Evolutionary conservation across 768 basidiomycete genomes (phyloP).

Genomic region (Auriculariales sp.): DNA sequence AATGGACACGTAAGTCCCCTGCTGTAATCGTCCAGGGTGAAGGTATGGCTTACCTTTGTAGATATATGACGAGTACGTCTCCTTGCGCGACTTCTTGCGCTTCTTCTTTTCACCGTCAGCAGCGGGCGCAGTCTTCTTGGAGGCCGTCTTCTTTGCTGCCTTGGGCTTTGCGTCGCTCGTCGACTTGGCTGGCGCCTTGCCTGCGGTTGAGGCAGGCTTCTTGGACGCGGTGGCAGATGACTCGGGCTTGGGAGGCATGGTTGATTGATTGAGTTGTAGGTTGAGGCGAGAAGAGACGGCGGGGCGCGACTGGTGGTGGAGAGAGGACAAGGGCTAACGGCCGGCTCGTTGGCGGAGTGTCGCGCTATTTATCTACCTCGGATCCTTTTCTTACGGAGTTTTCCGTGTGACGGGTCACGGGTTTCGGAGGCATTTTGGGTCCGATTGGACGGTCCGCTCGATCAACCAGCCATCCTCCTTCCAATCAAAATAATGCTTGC

Average conservation of each 20-base stretch:
- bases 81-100: conserved; percentile 76
- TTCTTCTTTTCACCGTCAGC: conserved; percentile 68
- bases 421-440: too few species aligned
- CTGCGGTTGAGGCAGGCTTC: conserved; percentile 29
- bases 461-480: too few species aligned
- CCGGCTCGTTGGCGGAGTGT: too few species aligned
- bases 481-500: too few species aligned
- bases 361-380: too few species aligned
- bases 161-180: conserved; percentile 31
- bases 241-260: conserved; percentile 24
- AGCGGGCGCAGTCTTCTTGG: conserved; percentile 30
- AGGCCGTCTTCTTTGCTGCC: conserved; percentile 42
- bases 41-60: conserved; percentile 54
- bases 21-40: background rate
- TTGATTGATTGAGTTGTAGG: background rate
- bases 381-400: too few species aligned
- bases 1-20: background rate
- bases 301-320: background rate
- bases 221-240: conserved; percentile 25
- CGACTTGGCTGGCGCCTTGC: conserved; percentile 43
- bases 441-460: too few species aligned
- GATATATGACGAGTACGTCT: conserved; percentile 91
- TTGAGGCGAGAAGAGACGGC: too few species aligned
- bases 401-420: too few species aligned
- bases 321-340: too few species aligned